These are phyloP conservation scores for Phytopythium boreale DNA, from an alignment of 352 stramenopile genomes.

Conservation along the genomic window DNA sequence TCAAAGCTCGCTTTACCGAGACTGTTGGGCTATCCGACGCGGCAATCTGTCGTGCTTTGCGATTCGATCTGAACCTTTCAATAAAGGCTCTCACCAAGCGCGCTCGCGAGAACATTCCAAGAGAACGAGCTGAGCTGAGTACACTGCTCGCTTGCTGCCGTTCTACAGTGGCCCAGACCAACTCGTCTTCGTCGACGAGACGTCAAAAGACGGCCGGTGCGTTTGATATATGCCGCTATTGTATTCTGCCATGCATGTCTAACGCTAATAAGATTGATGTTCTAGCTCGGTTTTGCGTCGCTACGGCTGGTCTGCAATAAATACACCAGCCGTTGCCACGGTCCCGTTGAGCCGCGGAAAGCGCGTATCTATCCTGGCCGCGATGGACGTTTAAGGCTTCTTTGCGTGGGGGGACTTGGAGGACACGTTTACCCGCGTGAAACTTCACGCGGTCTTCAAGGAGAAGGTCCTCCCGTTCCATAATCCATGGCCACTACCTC, in stretches of 20 bases:
- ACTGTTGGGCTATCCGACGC: conserved; percentile 1
- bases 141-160: conserved; percentile 1
- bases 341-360: conserved; percentile 11
- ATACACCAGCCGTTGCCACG: background rate
- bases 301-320: too few relatives aligned
- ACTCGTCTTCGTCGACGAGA: conserved; percentile 17
- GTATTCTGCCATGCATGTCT: too few relatives aligned
- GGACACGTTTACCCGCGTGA: conserved; percentile 58
- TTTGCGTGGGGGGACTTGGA: conserved; percentile 11
- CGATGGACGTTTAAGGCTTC: conserved; percentile 13
- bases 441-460: conserved; percentile 83
- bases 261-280: too few relatives aligned
- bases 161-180: conserved; percentile 15
- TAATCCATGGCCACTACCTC: conserved; percentile 75
- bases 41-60: conserved; percentile 7
- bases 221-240: too few relatives aligned
- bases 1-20: conserved; percentile 3
- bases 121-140: conserved; percentile 1
- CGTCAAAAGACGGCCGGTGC: conserved; percentile 9
- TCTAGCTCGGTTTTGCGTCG: too few relatives aligned
- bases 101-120: conserved; percentile 4
- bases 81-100: conserved; percentile 12
- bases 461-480: conserved; percentile 74
- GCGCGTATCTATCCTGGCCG: conserved; percentile 14
- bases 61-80: conserved; percentile 11